These are phyloP conservation scores for Panus rudis DNA, from an alignment of 768 basidiomycete genomes.

Conservation along the genomic window DNA sequence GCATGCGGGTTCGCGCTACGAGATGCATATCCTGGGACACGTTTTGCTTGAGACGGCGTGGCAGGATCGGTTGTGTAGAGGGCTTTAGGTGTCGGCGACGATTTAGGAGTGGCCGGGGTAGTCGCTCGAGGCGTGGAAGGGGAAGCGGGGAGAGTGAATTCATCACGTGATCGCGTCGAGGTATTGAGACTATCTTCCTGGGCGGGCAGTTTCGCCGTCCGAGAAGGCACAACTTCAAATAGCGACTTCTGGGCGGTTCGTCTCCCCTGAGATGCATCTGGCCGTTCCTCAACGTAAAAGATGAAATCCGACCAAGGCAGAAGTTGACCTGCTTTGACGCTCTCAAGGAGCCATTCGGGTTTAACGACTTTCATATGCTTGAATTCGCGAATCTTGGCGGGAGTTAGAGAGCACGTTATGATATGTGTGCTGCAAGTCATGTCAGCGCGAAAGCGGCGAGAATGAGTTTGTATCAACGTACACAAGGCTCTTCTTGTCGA, in stretches of 20 bases:
- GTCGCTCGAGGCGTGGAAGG: not conserved
- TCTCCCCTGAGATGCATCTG: constrained; percentile 44
- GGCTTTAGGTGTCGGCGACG: constrained; percentile 10
- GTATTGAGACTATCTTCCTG: not conserved
- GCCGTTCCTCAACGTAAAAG: constrained; percentile 42
- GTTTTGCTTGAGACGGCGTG: constrained; percentile 34
- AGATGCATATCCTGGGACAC: constrained; percentile 60
- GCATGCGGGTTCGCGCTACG: constrained; percentile 67
- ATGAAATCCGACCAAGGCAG: constrained; percentile 79
- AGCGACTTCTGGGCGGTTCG: constrained; percentile 33
- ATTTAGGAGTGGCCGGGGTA: constrained; percentile 6
- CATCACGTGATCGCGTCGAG: not conserved
- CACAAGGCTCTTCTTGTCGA: constrained; percentile 72
- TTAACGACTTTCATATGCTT: constrained; percentile 83
- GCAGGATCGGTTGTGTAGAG: constrained; percentile 37
- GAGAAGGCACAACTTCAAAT: constrained; percentile 15
- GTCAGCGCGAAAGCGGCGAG: not conserved
- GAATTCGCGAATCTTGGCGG: constrained; percentile 85
- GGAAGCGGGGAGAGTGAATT: too few species aligned
- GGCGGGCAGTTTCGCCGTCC: constrained; percentile 1
- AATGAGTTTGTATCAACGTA: constrained; percentile 29
- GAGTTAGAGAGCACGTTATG: constrained; percentile 85
- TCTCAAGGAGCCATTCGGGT: constrained; percentile 85
- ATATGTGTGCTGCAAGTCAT: constrained; percentile 72
- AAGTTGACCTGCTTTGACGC: constrained; percentile 55